Evolutionary conservation across 805 yeast species (phyloP).

Genomic region (Ogataea pignaliae): DNA sequence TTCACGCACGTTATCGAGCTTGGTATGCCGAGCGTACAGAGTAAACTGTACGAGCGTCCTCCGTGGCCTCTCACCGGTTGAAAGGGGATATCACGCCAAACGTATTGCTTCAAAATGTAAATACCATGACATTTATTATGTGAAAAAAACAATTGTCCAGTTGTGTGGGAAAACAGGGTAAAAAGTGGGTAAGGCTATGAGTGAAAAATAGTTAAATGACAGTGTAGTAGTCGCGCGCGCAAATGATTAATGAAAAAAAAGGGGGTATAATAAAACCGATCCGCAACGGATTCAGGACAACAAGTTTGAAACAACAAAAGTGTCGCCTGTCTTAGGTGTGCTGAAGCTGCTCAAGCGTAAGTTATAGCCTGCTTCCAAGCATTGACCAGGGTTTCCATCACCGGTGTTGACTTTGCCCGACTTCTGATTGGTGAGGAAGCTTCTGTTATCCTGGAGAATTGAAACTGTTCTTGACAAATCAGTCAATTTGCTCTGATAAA

Average conservation of each 20-base stretch:
- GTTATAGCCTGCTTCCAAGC: not conserved
- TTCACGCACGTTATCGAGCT: too few relatives aligned
- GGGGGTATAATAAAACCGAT: too few relatives aligned
- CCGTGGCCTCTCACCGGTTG: too few relatives aligned
- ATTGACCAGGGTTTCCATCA: not conserved
- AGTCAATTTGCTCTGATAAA: conserved; percentile 14
- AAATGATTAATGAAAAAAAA: too few relatives aligned
- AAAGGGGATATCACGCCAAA: too few relatives aligned
- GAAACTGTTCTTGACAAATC: conserved; percentile 18
- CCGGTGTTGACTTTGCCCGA: too few relatives aligned
- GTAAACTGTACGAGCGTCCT: too few relatives aligned
- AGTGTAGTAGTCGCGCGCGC: too few relatives aligned
- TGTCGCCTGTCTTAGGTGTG: not conserved
- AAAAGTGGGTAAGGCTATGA: not conserved
- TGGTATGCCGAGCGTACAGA: too few relatives aligned
- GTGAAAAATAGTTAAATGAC: too few relatives aligned
- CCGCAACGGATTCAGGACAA: not conserved
- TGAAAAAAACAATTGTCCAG: not conserved
- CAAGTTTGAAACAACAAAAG: not conserved
- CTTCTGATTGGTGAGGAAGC: conserved; percentile 8
- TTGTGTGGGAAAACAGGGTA: not conserved
- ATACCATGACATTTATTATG: too few relatives aligned
- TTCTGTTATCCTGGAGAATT: conserved; percentile 16
- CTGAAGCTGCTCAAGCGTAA: not conserved
- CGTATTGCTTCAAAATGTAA: too few relatives aligned